A percentile compares a stretch with the other conserved stretches of the same genome.
Evolutionary conservation across 1,139 yeast genomes (phyloP).

Genomic region (Taphrina sp.): DNA sequence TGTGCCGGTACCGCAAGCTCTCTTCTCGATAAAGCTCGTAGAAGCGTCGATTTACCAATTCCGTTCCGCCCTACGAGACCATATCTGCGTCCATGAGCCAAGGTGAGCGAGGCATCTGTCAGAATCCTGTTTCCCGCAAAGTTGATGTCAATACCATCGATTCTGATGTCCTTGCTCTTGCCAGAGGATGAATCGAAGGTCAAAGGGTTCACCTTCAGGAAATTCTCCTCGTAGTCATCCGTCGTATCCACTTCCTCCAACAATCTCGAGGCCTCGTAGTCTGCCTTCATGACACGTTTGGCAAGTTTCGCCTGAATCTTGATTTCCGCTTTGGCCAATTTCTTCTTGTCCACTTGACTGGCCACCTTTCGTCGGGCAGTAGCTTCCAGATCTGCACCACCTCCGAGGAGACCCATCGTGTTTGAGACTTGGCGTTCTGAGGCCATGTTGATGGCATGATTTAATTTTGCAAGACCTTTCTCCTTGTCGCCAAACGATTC

Average conservation of each 20-base stretch:
- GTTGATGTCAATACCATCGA: constrained; percentile 87
- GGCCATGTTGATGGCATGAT: constrained; percentile 31
- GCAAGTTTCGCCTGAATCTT: constrained; percentile 96
- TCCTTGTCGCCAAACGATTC: constrained; percentile 16
- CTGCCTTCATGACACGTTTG: constrained; percentile 65
- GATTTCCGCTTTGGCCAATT: constrained; percentile 93
- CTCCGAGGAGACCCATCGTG: constrained; percentile 53
- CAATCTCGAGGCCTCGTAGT: constrained; percentile 89
- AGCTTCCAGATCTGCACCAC: constrained; percentile 73
- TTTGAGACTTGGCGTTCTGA: constrained; percentile 29
- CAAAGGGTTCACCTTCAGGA: constrained; percentile 89
- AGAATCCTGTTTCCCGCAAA: constrained; percentile 92
- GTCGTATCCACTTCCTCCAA: constrained; percentile 66
- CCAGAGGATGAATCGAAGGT: constrained; percentile 79
- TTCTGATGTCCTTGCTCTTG: constrained; percentile 88
- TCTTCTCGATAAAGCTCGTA: constrained; percentile 88
- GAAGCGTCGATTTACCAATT: constrained; percentile 95
- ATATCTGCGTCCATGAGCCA: constrained; percentile 89
- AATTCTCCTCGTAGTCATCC: constrained; percentile 74
- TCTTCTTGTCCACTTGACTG: constrained; percentile 91
- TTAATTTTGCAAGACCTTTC: constrained; percentile 26
- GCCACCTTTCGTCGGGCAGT: constrained; percentile 90
- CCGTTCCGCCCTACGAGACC: constrained; percentile 99
- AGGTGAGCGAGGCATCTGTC: constrained; percentile 79
- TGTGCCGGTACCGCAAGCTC: constrained; percentile 92